Conservation (phyloP, 129 eudicot species). For the Lactuca sativa region DNA sequence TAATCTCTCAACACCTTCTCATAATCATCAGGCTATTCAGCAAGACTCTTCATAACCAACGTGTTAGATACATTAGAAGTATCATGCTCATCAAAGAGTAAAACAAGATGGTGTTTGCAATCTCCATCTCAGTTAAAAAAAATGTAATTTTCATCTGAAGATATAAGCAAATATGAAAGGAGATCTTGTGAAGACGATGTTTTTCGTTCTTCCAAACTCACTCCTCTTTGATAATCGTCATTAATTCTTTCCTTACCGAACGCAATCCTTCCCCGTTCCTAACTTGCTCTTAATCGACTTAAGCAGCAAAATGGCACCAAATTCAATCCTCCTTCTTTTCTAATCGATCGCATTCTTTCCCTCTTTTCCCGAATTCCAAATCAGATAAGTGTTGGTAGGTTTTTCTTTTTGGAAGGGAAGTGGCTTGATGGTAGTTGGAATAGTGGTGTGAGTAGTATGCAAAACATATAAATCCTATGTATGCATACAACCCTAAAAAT, state of each 20-base stretch:
- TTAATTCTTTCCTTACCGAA: slow-evolving; percentile 12
- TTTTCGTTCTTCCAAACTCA: slow-evolving; percentile 26
- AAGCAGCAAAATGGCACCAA: no score
- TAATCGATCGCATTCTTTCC: no score
- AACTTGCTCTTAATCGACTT: no score
- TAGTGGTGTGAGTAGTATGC: no score
- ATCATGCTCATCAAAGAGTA: slow-evolving; percentile 61
- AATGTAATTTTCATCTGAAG: slow-evolving; percentile 48
- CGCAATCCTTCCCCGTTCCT: no score
- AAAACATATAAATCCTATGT: no score
- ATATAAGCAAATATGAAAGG: slow-evolving; percentile 42
- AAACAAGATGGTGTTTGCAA: slow-evolving; percentile 43
- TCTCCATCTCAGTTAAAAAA: slow-evolving; percentile 42
- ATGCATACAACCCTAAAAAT: no score
- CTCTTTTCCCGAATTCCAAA: no score
- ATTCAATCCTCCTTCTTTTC: no score
- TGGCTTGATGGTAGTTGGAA: no score
- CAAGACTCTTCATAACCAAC: slow-evolving; percentile 44
- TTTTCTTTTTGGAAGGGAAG: no score
- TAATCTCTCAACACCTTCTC: slow-evolving; percentile 51
- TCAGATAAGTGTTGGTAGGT: no score
- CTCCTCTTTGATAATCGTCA: slow-evolving; percentile 23
- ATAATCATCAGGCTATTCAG: slow-evolving; percentile 48
- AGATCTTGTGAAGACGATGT: slow-evolving; percentile 38
- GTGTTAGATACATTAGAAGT: slow-evolving; percentile 47